Evolutionary conservation across 2,329 filamentous ascomycete species (phyloP), one percentile per base, ranked within the genome.

Genomic region (Blastomyces parvus): DNA sequence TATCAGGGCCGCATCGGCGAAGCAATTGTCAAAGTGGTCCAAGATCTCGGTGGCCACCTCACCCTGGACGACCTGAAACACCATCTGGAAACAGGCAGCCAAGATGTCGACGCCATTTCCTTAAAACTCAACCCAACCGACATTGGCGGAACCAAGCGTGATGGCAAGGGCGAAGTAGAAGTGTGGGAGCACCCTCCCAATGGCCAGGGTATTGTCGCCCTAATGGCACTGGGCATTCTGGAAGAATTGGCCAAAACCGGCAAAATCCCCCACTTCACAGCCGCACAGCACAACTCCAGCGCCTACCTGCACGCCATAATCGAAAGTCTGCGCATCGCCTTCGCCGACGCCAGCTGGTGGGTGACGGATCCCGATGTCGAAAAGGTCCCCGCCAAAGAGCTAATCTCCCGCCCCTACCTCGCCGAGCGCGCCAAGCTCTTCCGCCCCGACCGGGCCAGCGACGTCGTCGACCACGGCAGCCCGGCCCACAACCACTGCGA

Each of bases 161-260:
- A 76, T 48, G 77, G 77, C 61, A 77, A 79, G 9, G 74, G 80
- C 46, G 79, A 75, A 11, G 83, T 97, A 52, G 87, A 96, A 71
- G 80, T 99, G 0, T 97, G 93, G 93, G 94, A 99, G 72, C 93
- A 97, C 73, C 92, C 93, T 44, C 94, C 94, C 9, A 97, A 97
- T 70, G 92, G 94, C 0, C 94, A 97, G 76, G 94, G 94, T 1
- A 92, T 97, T 67, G 90, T 97, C 1, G 94, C 94, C 0, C 80
- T 97, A 40, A 96, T 97, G 88, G 90, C 94, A 0, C 81, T 99
- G 0, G 94, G 94, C 1, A 96, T 97, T 67, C 80, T 99, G 59
- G 87, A 97, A 73, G 86, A 92, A 72, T 82, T 97, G 1, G 90
- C 96, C 75, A 84, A 86, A 64, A 79, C 82, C 19, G 88, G 88